Evolutionary conservation across 495 filamentous ascomycete species (phyloP), one percentile per base, ranked within the genome.

Genomic region (Platismatia glauca): DNA sequence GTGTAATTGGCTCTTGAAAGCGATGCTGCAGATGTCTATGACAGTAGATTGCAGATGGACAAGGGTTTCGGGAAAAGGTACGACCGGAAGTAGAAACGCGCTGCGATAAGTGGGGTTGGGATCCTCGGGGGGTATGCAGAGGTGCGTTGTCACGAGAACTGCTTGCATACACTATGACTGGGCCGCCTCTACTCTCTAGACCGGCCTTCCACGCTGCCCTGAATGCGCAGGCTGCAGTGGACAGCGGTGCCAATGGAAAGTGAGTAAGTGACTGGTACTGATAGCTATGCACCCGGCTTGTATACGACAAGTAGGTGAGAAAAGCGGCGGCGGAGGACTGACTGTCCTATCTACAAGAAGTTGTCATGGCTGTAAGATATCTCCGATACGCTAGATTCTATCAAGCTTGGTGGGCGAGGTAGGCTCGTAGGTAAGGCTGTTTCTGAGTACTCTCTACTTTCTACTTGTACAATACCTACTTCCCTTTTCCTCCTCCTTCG

Each of bases 111-210:
- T 57, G 38, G 55, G 55, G 41, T 38, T 34, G 41, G 60, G 53
- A 34, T n/a, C n/a, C n/a, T n/a, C n/a, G n/a, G n/a, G n/a, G n/a
- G n/a, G 22, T 39, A 63, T 63, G 61, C 61, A 63, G 34, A 50
- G 37, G 39, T 63, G 61, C 61, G 61, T 63, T 63, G 61, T 55
- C 61, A 58, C 55, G 33, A 58, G 41, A 43, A 56, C 29, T 29
- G 39, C 27, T 18, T 52, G 61, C 61, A 58, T 58, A 58, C 33
- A 63, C 61, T 63, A 63, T 63, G n/a, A n/a, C n/a, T 55, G 37
- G 50, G 20, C n/a, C 34, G 60, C 52, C 38, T 44, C 16, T 55
- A 41, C 52, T 39, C 38, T 44, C 16, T 55, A 41, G 34, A 46
- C 39, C 50, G 33, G 7, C 5, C n/a, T 55, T 34, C 37, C 20